These are phyloP conservation scores for Gamsiella multidivaricata DNA, from an alignment of 192 early-diverging fungal species.

Conservation along the genomic window DNA sequence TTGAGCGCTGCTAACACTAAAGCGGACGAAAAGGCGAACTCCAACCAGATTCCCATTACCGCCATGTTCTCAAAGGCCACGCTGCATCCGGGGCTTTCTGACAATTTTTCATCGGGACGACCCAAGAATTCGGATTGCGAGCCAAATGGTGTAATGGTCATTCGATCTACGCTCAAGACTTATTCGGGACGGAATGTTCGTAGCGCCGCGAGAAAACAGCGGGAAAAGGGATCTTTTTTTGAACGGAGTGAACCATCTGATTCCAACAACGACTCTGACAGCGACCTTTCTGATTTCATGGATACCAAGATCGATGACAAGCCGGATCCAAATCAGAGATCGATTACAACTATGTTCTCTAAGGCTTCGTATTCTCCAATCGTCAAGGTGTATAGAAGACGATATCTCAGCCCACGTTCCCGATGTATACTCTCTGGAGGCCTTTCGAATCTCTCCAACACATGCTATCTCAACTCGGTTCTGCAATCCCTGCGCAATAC, in stretches of 20 bases:
- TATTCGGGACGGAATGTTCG: no score
- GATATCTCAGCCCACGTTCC: constrained; percentile 7
- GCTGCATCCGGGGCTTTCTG: no score
- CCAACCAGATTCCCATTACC: constrained; percentile 23
- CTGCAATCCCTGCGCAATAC: constrained; percentile 34
- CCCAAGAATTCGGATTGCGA: no score
- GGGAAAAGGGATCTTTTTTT: no score
- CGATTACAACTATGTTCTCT: constrained; percentile 41
- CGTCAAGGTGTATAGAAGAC: constrained; percentile 13
- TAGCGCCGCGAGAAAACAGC: no score
- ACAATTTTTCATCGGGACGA: no score
- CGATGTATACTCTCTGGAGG: constrained; percentile 33
- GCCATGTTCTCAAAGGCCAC: constrained; percentile 13
- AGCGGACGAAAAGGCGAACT: constrained; percentile 15
- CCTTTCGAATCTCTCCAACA: constrained; percentile 36
- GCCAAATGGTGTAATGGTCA: no score
- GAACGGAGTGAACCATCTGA: no score
- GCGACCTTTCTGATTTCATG: constrained; percentile 18
- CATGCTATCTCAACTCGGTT: constrained; percentile 48
- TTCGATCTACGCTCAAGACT: no score
- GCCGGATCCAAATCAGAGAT: constrained; percentile 43
- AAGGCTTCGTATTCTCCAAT: background rate
- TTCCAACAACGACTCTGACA: constrained; percentile 15
- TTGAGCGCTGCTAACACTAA: background rate
- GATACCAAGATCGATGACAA: constrained; percentile 11